A percentile compares a stretch with the other conserved stretches of the same genome.
Evolutionary conservation across 2,329 filamentous ascomycete genomes (phyloP).

Genomic region (Scopulariopsis brevicaulis): DNA sequence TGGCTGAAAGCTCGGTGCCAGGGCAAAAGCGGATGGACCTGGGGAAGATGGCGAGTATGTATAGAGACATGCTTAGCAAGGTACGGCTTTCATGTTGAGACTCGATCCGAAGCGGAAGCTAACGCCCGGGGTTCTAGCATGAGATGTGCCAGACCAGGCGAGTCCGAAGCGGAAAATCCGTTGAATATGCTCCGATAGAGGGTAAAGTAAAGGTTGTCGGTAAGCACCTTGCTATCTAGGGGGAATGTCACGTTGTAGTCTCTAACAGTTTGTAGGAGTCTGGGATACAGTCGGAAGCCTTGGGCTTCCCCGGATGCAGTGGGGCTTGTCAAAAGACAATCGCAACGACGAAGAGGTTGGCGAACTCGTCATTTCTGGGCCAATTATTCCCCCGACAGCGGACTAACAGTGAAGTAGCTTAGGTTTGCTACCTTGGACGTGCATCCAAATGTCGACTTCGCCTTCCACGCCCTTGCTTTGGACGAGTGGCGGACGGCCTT

Average conservation of each 20-base stretch:
- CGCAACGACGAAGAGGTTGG: conserved; percentile 6
- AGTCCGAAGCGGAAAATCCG: not conserved
- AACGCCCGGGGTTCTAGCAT: not conserved
- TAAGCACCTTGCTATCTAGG: conserved; percentile 6
- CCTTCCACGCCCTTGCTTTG: conserved; percentile 42
- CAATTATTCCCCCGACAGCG: not conserved
- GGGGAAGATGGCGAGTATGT: conserved; percentile 23
- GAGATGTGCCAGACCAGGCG: conserved; percentile 14
- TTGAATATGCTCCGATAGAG: not conserved
- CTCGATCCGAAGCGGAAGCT: not conserved
- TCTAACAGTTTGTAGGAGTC: conserved; percentile 24
- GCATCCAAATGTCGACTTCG: conserved; percentile 30
- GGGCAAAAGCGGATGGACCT: conserved; percentile 12
- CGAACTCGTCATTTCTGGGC: not conserved
- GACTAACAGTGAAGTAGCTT: not conserved
- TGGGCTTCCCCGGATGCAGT: conserved; percentile 12
- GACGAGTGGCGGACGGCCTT: conserved; percentile 33
- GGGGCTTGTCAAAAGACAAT: conserved; percentile 1
- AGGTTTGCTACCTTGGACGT: conserved; percentile 9
- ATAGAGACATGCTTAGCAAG: not conserved
- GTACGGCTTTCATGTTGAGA: not conserved
- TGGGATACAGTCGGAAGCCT: conserved; percentile 32
- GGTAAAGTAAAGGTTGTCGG: conserved; percentile 23
- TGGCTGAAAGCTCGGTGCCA: not conserved
- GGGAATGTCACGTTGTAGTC: no score